Base-by-base conservation (phyloP, 768 basidiomycete genomes). In the Podaxis carcinomalis region DNA sequence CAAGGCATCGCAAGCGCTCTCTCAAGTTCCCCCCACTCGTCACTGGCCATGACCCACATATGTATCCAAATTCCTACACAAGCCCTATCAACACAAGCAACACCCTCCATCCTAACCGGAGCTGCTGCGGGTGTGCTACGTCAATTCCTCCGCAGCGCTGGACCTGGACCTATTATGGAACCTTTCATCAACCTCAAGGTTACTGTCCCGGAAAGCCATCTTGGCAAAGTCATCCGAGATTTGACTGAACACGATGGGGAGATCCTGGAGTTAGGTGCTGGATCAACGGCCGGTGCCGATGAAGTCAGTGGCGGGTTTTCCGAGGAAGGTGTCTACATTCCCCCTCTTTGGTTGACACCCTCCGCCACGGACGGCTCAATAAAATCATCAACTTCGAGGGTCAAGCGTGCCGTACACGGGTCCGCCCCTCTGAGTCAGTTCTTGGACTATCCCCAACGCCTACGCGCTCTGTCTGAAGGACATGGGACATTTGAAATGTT, bases 231-330 rank as follows among this genome's bases (percentile, higher is more conserved):
- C 21, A 83, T 93, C 50, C 91, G 88, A 67, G 93, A 95, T 66
- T 74, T 95, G n/a, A 89, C 88, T 9, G 92, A 93, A 69, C 83
- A 88, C 62, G 84, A 86, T 1, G 92, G 90, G n/a, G 90, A 93
- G 68, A 76, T 95, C 10, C 72, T 86, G 23, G 88, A 92, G 65
- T 80, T 94, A 21, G 81, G 78, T 3, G 75, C 79, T 42, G 81
- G 78, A n/a, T 67, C 75, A 4, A 65, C 70, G 28, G 62, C 71
- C 5, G 70, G 69, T 19, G 69, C 67, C 4, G 75, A 73, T 37
- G 74, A 74, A 10, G 79, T 77, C 19, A 67, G 72, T 5, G 80
- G 74, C 16, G 77, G 81, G 13, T 89, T 82, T 68, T 66, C 81
- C 3, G 76, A 76, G n/a, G 84, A 90, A 56, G 86, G 84, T 7